phyloP scores from a whole-genome alignment of 306 rosid genomes.

The Quercus glauca region DNA sequence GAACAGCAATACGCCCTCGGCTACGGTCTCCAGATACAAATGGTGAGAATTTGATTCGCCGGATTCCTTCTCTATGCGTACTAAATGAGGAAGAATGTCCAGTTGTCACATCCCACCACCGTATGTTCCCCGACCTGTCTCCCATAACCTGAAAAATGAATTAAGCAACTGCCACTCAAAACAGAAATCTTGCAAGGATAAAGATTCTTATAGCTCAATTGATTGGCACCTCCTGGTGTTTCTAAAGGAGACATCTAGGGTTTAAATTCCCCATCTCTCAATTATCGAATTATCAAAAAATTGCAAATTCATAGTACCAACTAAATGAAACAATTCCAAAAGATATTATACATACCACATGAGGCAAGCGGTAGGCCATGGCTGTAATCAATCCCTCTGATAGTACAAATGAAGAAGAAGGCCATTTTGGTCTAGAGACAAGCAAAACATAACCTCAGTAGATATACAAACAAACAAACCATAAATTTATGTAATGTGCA shows the following conservation, averaged over 20 bases:
- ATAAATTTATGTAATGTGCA: background rate
- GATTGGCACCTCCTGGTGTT: too few relatives aligned
- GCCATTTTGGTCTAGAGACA: conserved; percentile 93
- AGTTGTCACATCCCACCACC: conserved; percentile 98
- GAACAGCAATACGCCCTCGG: conserved; percentile 92
- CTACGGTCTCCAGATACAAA: conserved; percentile 81
- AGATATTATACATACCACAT: conserved; percentile 56
- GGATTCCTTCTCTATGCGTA: conserved; percentile 94
- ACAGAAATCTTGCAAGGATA: conserved; percentile 13
- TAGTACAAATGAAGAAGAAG: conserved; percentile 83
- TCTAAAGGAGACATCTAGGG: too few relatives aligned
- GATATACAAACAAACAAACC: conserved; percentile 23
- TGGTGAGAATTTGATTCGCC: conserved; percentile 90
- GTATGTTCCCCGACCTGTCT: conserved; percentile 82
- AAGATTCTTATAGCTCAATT: too few relatives aligned
- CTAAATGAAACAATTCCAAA: conserved; percentile 20
- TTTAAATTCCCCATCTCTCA: too few relatives aligned
- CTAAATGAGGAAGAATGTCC: conserved; percentile 94
- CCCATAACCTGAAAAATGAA: conserved; percentile 89
- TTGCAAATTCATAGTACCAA: conserved; percentile 5
- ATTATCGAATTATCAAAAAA: too few relatives aligned
- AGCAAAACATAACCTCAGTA: conserved; percentile 25
- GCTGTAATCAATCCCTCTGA: conserved; percentile 93
- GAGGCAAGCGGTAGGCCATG: conserved; percentile 99
- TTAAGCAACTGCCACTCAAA: conserved; percentile 32